Evolutionary conservation across 2,329 filamentous ascomycete genomes (phyloP).

Genomic region (Sporothrix pseudoabietina): DNA sequence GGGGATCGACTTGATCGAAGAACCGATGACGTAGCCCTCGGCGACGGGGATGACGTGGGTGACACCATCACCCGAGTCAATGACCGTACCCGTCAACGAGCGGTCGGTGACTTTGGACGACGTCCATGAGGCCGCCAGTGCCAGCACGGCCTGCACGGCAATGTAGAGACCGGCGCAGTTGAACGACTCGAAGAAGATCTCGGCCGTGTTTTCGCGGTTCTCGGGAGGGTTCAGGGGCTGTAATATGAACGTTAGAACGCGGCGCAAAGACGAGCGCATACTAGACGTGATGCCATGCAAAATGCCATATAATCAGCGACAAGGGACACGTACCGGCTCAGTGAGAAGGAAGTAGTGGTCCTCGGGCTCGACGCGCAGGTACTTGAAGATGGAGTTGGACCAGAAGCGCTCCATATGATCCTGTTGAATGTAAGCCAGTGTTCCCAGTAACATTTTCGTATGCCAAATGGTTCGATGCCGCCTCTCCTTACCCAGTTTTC

Average conservation of each 20-base stretch:
- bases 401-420: slow-evolving; percentile 99
- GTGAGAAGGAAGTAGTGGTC: slow-evolving; percentile 98
- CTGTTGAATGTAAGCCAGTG: slow-evolving; percentile 49
- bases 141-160: slow-evolving; percentile 94
- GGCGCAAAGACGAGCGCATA: background rate
- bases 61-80: slow-evolving; percentile 97
- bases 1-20: slow-evolving; percentile 98
- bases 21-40: slow-evolving; percentile 98
- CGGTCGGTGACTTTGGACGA: slow-evolving; percentile 96
- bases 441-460: too few species aligned
- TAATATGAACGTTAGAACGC: background rate
- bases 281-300: background rate
- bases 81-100: slow-evolving; percentile 94
- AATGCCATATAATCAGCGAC: background rate
- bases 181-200: slow-evolving; percentile 99
- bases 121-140: slow-evolving; percentile 96
- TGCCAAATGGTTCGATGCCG: too few species aligned
- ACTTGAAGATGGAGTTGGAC: slow-evolving; percentile 99
- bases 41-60: slow-evolving; percentile 98
- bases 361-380: slow-evolving; percentile 94
- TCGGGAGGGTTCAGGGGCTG: slow-evolving; percentile 96
- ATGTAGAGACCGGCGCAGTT: slow-evolving; percentile 99
- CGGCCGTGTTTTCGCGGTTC: slow-evolving; percentile 97
- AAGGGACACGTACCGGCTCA: slow-evolving; percentile 72
- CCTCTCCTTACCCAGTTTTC: slow-evolving; percentile 82